Evolutionary conservation across 768 basidiomycete genomes (phyloP), one percentile per base, ranked within the genome.

Genomic region (Tulasnella calospora): DNA sequence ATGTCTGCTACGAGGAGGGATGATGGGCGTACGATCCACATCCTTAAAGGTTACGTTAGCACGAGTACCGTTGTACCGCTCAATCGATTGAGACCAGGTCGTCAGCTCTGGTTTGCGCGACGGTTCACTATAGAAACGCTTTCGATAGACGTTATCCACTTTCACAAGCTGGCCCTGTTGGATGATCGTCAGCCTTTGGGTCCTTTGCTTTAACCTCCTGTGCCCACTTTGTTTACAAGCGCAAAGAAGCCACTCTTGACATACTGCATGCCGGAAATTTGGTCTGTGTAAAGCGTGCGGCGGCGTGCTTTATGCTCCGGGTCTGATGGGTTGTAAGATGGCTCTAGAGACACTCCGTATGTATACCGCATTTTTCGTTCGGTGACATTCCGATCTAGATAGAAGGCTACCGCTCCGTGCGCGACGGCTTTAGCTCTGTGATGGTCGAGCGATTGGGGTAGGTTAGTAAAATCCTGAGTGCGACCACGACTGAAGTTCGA

Each of bases 341-440:
- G 88, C 30, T 93, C 85, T 82, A 90, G 94, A 83, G 94, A 92
- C 70, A 94, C 93, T 21, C 93, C 93, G 82, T 94, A 94, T 89
- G 93, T 90, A 82, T 82, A 93, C 82, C 88, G 92, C 40, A 92
- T 92, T 86, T 93, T 90, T 67, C 93, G 89, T 33, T 93, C 92
- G 6, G 92, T 92, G 77, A 94, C 93, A 81, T 93, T 91, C 80
- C 94, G 93, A 81, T 94, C 93, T 80, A 91, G 92, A 84, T 93
- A 94, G 84, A 94, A 94, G 38, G 92, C 92, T 80, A 94, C 89
- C 1, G 92, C 92, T 35, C 93, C 93, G 80, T 94, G 92, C 40
- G 93, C 92, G 9, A 94, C 92, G 4, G 93, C 93, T 83, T 94
- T 94, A 23, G 93, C 93, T 19, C 92, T 94, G 80, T n/a, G 27